Base-by-base conservation (phyloP, 495 filamentous ascomycete genomes). In the Cercophora samala region DNA sequence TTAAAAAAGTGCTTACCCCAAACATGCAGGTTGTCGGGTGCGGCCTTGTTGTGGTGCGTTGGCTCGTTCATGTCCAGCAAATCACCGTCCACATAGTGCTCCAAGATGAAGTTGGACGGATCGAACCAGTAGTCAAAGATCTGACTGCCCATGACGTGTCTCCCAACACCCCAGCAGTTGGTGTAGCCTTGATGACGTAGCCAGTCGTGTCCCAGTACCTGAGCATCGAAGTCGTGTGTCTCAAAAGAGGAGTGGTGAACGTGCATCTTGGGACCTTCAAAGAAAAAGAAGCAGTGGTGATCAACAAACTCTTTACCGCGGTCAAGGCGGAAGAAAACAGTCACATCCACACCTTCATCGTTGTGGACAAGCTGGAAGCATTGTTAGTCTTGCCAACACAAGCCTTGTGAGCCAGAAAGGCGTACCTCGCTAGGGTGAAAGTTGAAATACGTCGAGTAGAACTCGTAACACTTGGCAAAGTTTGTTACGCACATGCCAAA, bases 171-270 rank as follows among this genome's bases (percentile, higher is more conserved):
- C 90, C 90, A 93, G 64, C 88, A 88, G 66, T 84, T 85, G 65
- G 83, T 80, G 72, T 90, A 90, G 1, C 84, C 85, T 73, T 88
- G 86, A 66, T 83, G 73, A 0, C 80, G 80, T 8, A 93, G 81
- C 86, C 87, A 91, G 61, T 90, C 83, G 74, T 93, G 90, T 2
- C 90, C 90, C 4, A 92, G 80, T 42, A 88, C 79, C 78, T 92
- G 90, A 0, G 87, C 86, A 68, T 93, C 90, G 70, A 90, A 90
- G 72, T 93, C 89, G 73, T 90, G 85, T 6, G 91, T 89, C 75
- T 93, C 90, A 65, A 89, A 93, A 3, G 84, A 87, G 26, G 84
- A 85, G 72, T 93, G 90, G 73, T 92, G 90, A 2, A 92, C 87
- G 71, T 89, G 86, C 18, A 78, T 76, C 18, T 82, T 83, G 5